Evolutionary conservation across 1,284 basidiomycete species (phyloP).

Genomic region (Pulveroboletus sp.): DNA sequence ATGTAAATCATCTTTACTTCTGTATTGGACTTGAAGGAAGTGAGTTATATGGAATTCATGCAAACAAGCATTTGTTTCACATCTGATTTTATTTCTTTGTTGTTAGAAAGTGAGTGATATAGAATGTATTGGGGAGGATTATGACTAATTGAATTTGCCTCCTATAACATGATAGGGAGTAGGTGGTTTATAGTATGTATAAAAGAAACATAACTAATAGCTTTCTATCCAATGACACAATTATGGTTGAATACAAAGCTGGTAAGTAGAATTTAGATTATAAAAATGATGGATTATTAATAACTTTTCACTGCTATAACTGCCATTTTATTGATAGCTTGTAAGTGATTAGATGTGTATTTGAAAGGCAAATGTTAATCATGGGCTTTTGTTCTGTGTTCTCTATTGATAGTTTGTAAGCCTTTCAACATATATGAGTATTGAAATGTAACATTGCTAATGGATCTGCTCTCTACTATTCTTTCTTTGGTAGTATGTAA

Average conservation of each 20-base stretch:
- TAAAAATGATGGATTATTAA: not conserved
- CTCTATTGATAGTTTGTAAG: not conserved
- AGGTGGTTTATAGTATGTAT: not conserved
- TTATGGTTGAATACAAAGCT: not conserved
- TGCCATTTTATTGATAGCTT: not conserved
- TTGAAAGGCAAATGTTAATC: not conserved
- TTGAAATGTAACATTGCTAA: not conserved
- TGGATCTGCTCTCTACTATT: not conserved
- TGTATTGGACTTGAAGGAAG: not conserved
- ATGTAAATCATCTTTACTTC: not conserved
- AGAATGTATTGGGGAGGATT: no score
- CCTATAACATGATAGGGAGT: not conserved
- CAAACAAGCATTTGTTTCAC: not conserved
- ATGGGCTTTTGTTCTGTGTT: not conserved
- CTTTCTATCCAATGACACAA: not conserved
- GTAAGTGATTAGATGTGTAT: not conserved
- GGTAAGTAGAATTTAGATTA: not conserved
- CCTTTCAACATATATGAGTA: not conserved
- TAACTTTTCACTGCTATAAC: not conserved
- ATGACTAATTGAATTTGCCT: not conserved
- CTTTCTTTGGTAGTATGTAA: not conserved
- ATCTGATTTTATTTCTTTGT: not conserved
- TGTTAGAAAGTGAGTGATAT: not conserved
- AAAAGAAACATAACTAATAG: not conserved
- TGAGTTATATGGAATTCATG: not conserved